Base-by-base conservation (phyloP, 192 early-diverging fungal genomes). In the Umbelopsis sp. region DNA sequence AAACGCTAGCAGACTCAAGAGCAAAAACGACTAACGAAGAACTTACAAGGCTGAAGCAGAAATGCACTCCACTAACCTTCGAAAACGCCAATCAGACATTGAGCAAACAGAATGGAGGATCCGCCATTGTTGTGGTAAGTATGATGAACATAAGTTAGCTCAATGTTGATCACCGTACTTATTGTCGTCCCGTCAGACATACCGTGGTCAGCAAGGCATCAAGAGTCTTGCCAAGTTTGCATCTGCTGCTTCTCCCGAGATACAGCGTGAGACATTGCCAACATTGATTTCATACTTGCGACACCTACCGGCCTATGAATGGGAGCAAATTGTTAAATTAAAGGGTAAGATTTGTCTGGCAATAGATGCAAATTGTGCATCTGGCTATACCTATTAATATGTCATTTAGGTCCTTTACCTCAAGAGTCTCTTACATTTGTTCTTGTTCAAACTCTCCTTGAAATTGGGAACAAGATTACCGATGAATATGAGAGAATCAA, bases 1-100 rank as follows among this genome's bases (percentile, higher is more conserved):
- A 83, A 50, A 84, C 83, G 16, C 75, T 83, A 17, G 85, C 82
- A 34, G 78, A 81, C 68, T 79, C 78, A 65, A 74, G 74, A 25
- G 70, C 81, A 34, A 85, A 70, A 67, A 51, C 85, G 14, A 74
- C 80, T 22, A 54, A 70, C 1, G 77, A 82, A 20, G 85, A 85
- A 71, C 74, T 86, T 32, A 66, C 76, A 47, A 71, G 75, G 8
- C 76, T 86, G 16, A 47, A 82, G 31, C 67, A 50, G n/a, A 74
- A 74, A 44, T 83, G 85, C 44, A 84, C 85, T 65, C 34, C 56
- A 2, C 25, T 80, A 5, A 72, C 75, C 25, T 47, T 71, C 7
- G 67, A 66, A 25, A 71, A 72, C 20, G 20, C 25, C 66, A 49
- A 72, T 11, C 14, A 68, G 9, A 41, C 47, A 65, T 74, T 8